phyloP scores from a whole-genome alignment of 371 early-diverging fungal genomes.

The Mortierella sp. region DNA sequence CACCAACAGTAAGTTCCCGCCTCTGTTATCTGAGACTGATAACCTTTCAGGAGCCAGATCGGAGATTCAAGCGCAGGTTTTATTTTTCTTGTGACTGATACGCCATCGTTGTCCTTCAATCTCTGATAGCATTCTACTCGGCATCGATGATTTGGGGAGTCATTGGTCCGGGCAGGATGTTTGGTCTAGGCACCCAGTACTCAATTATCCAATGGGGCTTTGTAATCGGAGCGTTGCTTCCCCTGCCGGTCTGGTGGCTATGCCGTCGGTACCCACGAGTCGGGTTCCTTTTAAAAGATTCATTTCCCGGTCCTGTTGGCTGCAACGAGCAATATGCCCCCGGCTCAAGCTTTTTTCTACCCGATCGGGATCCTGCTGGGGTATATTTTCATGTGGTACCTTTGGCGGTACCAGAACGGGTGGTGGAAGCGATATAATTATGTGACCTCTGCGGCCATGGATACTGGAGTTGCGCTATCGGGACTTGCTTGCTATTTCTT shows the following conservation, averaged over 20 bases:
- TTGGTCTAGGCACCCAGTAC: slow-evolving; percentile 61
- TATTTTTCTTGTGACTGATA: too few relatives aligned
- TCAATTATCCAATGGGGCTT: slow-evolving; percentile 61
- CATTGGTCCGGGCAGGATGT: slow-evolving; percentile 79
- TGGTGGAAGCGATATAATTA: slow-evolving; percentile 84
- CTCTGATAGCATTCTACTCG: slow-evolving; percentile 63
- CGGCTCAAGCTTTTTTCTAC: slow-evolving; percentile 63
- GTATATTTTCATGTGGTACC: slow-evolving; percentile 74
- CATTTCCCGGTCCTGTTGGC: slow-evolving; percentile 77
- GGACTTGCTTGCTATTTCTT: slow-evolving; percentile 41
- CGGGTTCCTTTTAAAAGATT: slow-evolving; percentile 65
- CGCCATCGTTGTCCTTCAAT: too few relatives aligned
- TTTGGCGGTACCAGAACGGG: slow-evolving; percentile 66
- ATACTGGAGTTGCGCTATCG: slow-evolving; percentile 72
- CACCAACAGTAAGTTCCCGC: slow-evolving; percentile 63
- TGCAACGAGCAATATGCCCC: slow-evolving; percentile 79
- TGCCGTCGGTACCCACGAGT: slow-evolving; percentile 59
- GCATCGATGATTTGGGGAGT: slow-evolving; percentile 84
- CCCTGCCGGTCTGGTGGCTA: slow-evolving; percentile 58
- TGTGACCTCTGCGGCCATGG: slow-evolving; percentile 80
- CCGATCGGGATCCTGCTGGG: slow-evolving; percentile 73
- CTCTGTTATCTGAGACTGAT: too few relatives aligned
- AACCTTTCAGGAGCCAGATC: too few relatives aligned
- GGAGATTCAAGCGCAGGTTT: too few relatives aligned
- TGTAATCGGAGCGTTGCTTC: slow-evolving; percentile 42